Evolutionary conservation across 2,329 filamentous ascomycete species (phyloP).

Genomic region (Fonsecaea erecta): DNA sequence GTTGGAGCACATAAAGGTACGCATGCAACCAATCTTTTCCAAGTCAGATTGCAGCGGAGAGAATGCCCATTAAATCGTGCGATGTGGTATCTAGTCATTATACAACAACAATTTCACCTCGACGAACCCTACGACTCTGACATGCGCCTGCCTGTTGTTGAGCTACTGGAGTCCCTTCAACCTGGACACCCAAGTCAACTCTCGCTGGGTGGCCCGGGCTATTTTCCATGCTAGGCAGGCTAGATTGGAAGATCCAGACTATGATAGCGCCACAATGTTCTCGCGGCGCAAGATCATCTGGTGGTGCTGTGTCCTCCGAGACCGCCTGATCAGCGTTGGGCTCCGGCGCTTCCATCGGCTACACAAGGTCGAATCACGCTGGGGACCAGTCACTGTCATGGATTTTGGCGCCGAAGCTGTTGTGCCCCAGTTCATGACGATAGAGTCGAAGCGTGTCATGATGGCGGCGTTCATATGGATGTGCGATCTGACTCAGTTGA

Average conservation of each 20-base stretch:
- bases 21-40: background rate
- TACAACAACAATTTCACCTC: background rate
- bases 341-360: background rate
- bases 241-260: background rate
- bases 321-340: background rate
- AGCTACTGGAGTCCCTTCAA: background rate
- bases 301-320: background rate
- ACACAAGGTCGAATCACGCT: background rate
- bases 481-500: background rate
- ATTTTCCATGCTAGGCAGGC: background rate
- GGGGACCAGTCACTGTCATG: background rate
- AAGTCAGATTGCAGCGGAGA: background rate
- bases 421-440: background rate
- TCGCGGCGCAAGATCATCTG: background rate
- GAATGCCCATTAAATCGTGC: no score
- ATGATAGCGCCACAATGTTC: background rate
- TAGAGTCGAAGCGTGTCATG: background rate
- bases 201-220: background rate
- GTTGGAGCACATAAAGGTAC: background rate
- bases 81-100: no score
- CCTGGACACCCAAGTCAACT: background rate
- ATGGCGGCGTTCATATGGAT: slow-evolving; percentile 1
- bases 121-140: background rate
- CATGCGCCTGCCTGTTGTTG: background rate
- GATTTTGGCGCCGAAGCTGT: slow-evolving; percentile 6